Conservation (phyloP, 768 basidiomycete genomes). For the Leccinum subgranulosum region DNA sequence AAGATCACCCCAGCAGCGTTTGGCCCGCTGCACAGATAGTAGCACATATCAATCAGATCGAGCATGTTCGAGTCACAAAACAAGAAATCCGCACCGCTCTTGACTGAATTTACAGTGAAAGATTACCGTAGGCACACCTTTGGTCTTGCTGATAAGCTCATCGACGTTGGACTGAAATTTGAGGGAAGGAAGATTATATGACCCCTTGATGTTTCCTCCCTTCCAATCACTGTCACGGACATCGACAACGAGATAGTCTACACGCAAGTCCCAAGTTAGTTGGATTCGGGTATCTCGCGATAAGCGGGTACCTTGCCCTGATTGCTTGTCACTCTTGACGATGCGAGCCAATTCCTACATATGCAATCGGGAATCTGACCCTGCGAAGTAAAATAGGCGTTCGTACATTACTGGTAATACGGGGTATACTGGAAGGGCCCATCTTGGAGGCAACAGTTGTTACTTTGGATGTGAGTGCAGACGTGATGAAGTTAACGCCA, state of each 20-base stretch:
- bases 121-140: conserved; percentile 58
- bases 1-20: conserved; percentile 65
- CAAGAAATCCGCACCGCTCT: conserved; percentile 50
- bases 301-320: conserved; percentile 36
- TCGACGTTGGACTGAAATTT: conserved; percentile 58
- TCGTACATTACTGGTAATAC: conserved; percentile 21
- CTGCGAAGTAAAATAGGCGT: neutral
- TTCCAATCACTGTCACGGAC: conserved; percentile 80
- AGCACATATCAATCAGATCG: neutral
- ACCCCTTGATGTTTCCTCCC: conserved; percentile 75
- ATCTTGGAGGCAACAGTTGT: conserved; percentile 12
- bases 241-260: conserved; percentile 75
- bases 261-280: neutral
- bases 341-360: conserved; percentile 64
- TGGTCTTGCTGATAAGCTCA: conserved; percentile 55
- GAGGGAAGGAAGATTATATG: conserved; percentile 58
- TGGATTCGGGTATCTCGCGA: neutral
- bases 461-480: neutral
- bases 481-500: conserved; percentile 4
- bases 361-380: conserved; percentile 10
- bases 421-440: conserved; percentile 14
- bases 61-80: neutral
- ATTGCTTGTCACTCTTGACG: conserved; percentile 61
- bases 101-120: conserved; percentile 83
- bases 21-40: conserved; percentile 56